phyloP scores from a whole-genome alignment of 1,284 basidiomycete genomes.

The Somion occarium region DNA sequence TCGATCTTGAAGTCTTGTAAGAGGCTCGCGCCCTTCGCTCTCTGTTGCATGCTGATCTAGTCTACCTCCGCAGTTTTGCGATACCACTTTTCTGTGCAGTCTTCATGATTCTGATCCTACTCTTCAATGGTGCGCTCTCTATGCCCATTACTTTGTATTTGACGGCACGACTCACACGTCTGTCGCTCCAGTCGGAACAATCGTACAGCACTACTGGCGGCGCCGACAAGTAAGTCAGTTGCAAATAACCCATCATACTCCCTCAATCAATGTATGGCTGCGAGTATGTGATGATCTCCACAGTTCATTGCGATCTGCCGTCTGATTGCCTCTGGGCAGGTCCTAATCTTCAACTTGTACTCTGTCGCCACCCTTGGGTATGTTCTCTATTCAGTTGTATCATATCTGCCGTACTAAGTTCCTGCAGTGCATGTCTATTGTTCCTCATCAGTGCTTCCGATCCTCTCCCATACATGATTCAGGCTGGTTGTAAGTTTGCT shows the following conservation, averaged over 20 bases:
- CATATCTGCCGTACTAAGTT: background rate
- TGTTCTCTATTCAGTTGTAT: conserved; percentile 15
- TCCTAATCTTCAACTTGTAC: conserved; percentile 40
- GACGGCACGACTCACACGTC: background rate
- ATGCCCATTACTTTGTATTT: conserved; percentile 4
- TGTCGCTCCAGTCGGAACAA: conserved; percentile 29
- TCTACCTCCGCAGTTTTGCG: conserved; percentile 29
- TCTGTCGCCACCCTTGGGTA: conserved; percentile 38
- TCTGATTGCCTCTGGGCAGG: conserved; percentile 24
- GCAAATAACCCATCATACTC: conserved; percentile 33
- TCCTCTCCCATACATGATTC: conserved; percentile 43
- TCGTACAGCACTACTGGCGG: conserved; percentile 30
- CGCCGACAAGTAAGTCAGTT: conserved; percentile 31
- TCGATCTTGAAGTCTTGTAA: conserved; percentile 33
- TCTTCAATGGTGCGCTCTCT: conserved; percentile 19
- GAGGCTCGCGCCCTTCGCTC: conserved; percentile 12
- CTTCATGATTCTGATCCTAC: conserved; percentile 34
- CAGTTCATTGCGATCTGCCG: background rate
- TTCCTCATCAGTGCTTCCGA: conserved; percentile 31
- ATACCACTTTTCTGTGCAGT: conserved; percentile 44
- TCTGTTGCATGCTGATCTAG: conserved; percentile 11
- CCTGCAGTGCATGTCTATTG: conserved; percentile 34
- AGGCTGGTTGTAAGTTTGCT: conserved; percentile 40
- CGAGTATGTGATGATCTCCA: conserved; percentile 16
- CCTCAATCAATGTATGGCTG: conserved; percentile 26